These are phyloP conservation scores for Dillenia turbinata DNA, from an alignment of 164 flowering plant species.

Conservation along the genomic window DNA sequence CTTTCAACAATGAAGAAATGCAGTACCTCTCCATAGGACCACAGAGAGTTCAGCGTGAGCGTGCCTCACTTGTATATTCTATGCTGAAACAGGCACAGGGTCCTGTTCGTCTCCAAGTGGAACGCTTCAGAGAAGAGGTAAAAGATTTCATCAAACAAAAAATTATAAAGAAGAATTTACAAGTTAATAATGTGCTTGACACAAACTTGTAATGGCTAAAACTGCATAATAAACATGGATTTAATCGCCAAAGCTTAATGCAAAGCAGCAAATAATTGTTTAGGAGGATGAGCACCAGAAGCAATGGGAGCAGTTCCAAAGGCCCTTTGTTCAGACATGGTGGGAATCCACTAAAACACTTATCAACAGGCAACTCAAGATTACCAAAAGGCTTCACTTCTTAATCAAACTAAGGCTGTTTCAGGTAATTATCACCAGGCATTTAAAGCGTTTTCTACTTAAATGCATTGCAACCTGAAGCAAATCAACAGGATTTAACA, in stretches of 20 bases:
- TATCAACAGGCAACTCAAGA: conserved; percentile 24
- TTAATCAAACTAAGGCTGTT: conserved; percentile 24
- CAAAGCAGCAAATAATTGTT: neutral
- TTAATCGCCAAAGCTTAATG: no score
- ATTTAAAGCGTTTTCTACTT: neutral
- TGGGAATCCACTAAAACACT: conserved; percentile 26
- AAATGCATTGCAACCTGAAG: no score
- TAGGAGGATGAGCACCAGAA: conserved; percentile 20
- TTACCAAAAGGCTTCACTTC: conserved; percentile 21
- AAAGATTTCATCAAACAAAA: neutral
- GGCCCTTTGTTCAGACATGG: conserved; percentile 32
- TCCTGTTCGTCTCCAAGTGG: conserved; percentile 23
- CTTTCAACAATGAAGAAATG: conserved; percentile 21
- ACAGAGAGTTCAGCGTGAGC: conserved; percentile 11
- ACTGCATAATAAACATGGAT: no score
- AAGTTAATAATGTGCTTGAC: no score
- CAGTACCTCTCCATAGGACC: conserved; percentile 22
- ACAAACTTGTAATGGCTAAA: no score
- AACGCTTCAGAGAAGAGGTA: conserved; percentile 28
- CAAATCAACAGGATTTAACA: no score
- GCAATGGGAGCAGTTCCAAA: conserved; percentile 26
- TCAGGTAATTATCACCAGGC: conserved; percentile 13
- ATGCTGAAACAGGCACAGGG: conserved; percentile 17
- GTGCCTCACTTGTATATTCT: conserved; percentile 20
- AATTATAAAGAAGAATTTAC: neutral